A percentile compares a stretch with the other conserved stretches of the same genome.
Conservation (phyloP, 2,329 filamentous ascomycete genomes). For the Aureobasidium sp. region DNA sequence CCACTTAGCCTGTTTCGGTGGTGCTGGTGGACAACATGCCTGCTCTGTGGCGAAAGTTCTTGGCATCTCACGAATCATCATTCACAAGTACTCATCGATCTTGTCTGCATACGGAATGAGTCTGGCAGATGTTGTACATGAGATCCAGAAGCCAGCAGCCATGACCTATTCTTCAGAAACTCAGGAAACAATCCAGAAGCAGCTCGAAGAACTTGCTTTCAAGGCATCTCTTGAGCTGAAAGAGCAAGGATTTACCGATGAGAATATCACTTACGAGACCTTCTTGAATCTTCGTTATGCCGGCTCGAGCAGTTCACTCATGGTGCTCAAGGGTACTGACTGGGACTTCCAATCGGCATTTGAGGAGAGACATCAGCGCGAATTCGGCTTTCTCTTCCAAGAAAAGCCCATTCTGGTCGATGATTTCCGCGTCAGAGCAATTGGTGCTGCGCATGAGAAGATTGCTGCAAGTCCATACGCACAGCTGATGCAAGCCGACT, state of each 20-base stretch:
- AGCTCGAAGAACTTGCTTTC: slow-evolving; percentile 49
- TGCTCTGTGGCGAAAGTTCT: slow-evolving; percentile 39
- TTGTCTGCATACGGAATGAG: slow-evolving; percentile 44
- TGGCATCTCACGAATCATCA: slow-evolving; percentile 38
- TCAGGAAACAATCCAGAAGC: slow-evolving; percentile 62
- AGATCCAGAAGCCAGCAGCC: slow-evolving; percentile 34
- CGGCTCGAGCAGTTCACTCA: slow-evolving; percentile 39
- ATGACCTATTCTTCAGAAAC: slow-evolving; percentile 22
- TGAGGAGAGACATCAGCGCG: slow-evolving; percentile 32
- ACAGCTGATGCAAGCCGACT: neutral
- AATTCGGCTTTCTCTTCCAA: slow-evolving; percentile 38
- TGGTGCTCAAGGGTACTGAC: slow-evolving; percentile 31
- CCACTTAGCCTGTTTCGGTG: slow-evolving; percentile 26
- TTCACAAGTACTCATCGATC: slow-evolving; percentile 42
- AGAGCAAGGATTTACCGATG: slow-evolving; percentile 57
- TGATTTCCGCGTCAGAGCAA: slow-evolving; percentile 38
- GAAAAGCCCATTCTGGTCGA: slow-evolving; percentile 38
- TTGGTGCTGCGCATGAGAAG: slow-evolving; percentile 17
- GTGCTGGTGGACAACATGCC: slow-evolving; percentile 39
- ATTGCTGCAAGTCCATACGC: neutral
- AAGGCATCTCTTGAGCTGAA: slow-evolving; percentile 54
- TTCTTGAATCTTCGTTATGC: slow-evolving; percentile 41
- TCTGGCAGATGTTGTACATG: slow-evolving; percentile 40
- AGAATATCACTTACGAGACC: slow-evolving; percentile 24
- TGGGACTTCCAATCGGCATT: slow-evolving; percentile 33